Base-by-base conservation (phyloP, 345 rosid species). In the Capsella bursapastoris region DNA sequence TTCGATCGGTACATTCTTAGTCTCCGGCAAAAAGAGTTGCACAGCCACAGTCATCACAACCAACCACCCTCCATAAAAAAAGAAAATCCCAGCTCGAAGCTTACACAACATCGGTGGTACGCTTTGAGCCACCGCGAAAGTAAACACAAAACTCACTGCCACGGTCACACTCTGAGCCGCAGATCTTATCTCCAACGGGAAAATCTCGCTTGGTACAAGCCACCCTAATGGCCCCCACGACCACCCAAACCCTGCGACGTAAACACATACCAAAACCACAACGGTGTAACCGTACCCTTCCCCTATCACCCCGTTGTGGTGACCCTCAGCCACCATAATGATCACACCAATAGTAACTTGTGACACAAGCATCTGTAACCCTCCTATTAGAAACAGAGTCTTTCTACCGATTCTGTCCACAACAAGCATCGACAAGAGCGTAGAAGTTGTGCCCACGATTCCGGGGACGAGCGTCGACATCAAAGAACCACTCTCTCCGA, bases 141-240 rank as follows among this genome's bases (percentile, higher is more conserved):
- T 87, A 44, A 84, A 87, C 28, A 83, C 25, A 81, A 86, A 80
- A 58, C 78, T 74, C 48, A 87, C 88, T 0, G 92, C 90, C 66
- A 89, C 90, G 9, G 83, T 83, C n/a, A 89, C 69, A 37, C 89
- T 89, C 61, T 87, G 92, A 28, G 86, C 92, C 1, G 79, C 88
- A 0, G 92, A 87, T 52, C 89, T 77, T 37, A 89, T 79, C 83
- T 87, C 95, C 51, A 87, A 0, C 0, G 88, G 83, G 32, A 82
- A 87, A 0, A 89, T 86, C 81, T 87, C 95, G 34, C 90, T 87
- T 5, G 88, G 88, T 60, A 89, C 84, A 48, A 86, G 72, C 89
- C 90, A 89, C 50, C 92, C 87, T 31, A 89, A 28, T 11, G 90
- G 90, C 43, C 90, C 95, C 95, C 89, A 87, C 14, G 95, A 89